Conservation (phyloP, 345 rosid species). For the Ricinus communis region DNA sequence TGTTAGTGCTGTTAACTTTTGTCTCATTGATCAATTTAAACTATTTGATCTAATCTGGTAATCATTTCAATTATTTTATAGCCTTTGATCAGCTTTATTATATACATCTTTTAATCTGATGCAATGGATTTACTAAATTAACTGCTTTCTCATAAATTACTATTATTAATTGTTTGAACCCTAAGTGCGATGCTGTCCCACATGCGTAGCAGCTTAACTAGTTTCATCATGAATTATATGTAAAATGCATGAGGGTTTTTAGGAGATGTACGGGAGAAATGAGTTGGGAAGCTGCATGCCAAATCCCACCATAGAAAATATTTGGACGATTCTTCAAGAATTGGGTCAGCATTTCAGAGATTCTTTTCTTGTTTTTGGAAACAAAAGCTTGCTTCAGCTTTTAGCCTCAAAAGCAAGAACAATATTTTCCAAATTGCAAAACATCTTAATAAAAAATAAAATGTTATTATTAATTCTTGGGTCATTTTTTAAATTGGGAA, state of each 20-base stretch:
- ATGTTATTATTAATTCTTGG: too few relatives aligned
- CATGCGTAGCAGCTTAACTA: background rate
- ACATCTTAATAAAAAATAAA: background rate
- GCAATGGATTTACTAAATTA: background rate
- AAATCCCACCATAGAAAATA: background rate
- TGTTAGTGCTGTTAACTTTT: slow-evolving; percentile 21
- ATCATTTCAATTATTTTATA: slow-evolving; percentile 10
- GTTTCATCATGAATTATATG: background rate
- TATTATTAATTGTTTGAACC: background rate
- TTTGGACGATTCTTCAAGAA: slow-evolving; percentile 15
- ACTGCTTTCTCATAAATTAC: background rate
- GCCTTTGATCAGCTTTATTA: slow-evolving; percentile 11
- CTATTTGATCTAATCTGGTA: slow-evolving; percentile 1
- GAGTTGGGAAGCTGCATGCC: slow-evolving; percentile 7
- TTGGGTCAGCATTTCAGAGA: slow-evolving; percentile 22
- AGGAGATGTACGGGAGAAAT: background rate
- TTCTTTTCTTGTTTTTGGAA: slow-evolving; percentile 20
- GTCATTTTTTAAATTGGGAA: too few relatives aligned
- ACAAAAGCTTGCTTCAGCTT: slow-evolving; percentile 19
- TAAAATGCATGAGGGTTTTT: too few relatives aligned
- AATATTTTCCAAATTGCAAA: background rate
- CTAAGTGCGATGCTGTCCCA: background rate
- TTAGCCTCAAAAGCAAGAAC: slow-evolving; percentile 2
- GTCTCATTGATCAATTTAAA: slow-evolving; percentile 23
- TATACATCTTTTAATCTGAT: slow-evolving; percentile 5